Percentiles rank a stretch among this genome's conserved stretches.
Conservation (phyloP, 768 basidiomycete species). For the Mycena haematopus region DNA sequence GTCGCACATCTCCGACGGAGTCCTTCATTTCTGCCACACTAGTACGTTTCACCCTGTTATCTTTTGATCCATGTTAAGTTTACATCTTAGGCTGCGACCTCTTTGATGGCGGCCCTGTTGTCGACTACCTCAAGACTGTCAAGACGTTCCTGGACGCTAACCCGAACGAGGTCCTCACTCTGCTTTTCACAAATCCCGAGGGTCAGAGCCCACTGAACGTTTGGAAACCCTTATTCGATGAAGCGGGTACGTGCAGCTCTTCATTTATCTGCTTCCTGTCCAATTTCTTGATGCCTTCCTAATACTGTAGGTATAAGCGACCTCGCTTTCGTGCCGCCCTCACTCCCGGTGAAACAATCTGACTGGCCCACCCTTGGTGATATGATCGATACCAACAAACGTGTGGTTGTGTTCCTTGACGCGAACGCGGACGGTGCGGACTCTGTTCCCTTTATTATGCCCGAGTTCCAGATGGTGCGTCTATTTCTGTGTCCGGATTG, state of each 20-base stretch:
- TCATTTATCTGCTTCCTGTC: not conserved
- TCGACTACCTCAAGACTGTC: conserved; percentile 56
- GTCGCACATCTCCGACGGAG: conserved; percentile 43
- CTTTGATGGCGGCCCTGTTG: conserved; percentile 59
- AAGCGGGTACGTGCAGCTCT: conserved; percentile 44
- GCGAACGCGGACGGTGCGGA: conserved; percentile 35
- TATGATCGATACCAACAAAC: conserved; percentile 51
- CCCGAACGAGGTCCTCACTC: conserved; percentile 68
- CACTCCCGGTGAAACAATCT: conserved; percentile 36
- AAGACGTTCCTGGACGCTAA: conserved; percentile 63
- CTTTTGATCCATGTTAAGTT: too few relatives aligned
- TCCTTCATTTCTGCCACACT: conserved; percentile 72
- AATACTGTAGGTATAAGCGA: conserved; percentile 52
- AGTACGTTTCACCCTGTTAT: too few relatives aligned
- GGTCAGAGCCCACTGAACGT: conserved; percentile 51
- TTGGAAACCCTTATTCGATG: conserved; percentile 60
- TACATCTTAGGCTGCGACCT: too few relatives aligned
- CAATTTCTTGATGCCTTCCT: too few relatives aligned
- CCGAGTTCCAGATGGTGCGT: conserved; percentile 46
- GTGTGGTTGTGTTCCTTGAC: conserved; percentile 58
- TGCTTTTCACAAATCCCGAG: conserved; percentile 73
- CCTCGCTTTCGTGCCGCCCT: conserved; percentile 58
- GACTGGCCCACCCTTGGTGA: conserved; percentile 58
- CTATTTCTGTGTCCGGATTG: not conserved
- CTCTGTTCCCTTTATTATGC: conserved; percentile 44